Evolutionary conservation across 2,329 filamentous ascomycete species (phyloP).

Genomic region (Microcyclosporella mali): DNA sequence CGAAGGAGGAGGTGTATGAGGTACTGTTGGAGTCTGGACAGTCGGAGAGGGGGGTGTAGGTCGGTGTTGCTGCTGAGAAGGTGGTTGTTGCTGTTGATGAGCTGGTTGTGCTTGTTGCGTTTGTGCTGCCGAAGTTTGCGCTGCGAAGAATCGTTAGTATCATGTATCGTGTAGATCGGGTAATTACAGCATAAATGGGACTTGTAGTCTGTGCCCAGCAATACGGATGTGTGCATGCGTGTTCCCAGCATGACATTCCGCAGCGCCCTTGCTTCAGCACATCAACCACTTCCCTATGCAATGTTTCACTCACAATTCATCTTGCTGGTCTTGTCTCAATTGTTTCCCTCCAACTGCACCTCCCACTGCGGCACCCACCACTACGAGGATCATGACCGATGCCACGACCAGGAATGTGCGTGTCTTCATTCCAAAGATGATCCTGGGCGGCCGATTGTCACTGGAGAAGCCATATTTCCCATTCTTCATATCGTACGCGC

Average conservation of each 20-base stretch:
- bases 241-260: no score
- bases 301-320: slow-evolving; percentile 7
- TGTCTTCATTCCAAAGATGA: slow-evolving; percentile 37
- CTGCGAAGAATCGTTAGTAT: slow-evolving; percentile 10
- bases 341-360: slow-evolving; percentile 31
- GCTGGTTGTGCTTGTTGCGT: slow-evolving; percentile 9
- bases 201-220: no score
- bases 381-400: slow-evolving; percentile 26
- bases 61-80: slow-evolving; percentile 28
- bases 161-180: no score
- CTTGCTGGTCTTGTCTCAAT: slow-evolving; percentile 20
- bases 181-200: no score
- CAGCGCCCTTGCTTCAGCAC: no score
- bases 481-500: slow-evolving; percentile 18
- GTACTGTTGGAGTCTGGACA: slow-evolving; percentile 30
- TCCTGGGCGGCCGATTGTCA: slow-evolving; percentile 31
- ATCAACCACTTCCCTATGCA: background rate
- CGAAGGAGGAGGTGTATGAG: slow-evolving; percentile 24
- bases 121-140: slow-evolving; percentile 6
- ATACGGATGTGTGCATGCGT: no score
- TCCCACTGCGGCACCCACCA: slow-evolving; percentile 34
- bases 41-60: slow-evolving; percentile 28
- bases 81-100: slow-evolving; percentile 18
- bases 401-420: slow-evolving; percentile 32
- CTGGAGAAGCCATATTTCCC: slow-evolving; percentile 19